Evolutionary conservation across 2,329 filamentous ascomycete species (phyloP), one percentile per base, ranked within the genome.

Genomic region (Trichoderma breve): DNA sequence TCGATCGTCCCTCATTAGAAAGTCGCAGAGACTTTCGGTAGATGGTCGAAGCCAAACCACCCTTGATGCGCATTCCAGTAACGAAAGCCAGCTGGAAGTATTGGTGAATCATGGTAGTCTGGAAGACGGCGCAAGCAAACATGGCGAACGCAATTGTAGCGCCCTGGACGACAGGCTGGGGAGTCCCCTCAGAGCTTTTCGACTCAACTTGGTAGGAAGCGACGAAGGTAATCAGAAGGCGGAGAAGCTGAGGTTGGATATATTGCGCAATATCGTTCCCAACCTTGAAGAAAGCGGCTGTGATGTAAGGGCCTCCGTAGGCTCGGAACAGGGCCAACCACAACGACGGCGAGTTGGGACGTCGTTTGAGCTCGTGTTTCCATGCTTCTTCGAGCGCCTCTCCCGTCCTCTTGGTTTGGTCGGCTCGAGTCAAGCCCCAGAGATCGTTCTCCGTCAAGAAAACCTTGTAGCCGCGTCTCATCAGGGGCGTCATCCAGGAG

Each of bases 401-500:
- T 5, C 92, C 90, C 0, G 95, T 97, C 14, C 86, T 85, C 75
- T 89, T 89, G 12, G 95, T 97, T 39, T 92, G 92, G 79, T 98
- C 95, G 72, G 88, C 85, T 78, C 90, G 91, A 53, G 94, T 89
- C 72, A 99, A 85, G 73, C 94, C 95, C 97, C 97, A 99, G 28
- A 99, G 87, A 81, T 99, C 95, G 74, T 98, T 93, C 80, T 98
- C 94, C 1, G 94, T 97, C 73, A 99, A 86, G 80, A 90, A 99
- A 72, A 95, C 90, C 78, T 92, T 93, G 84, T 99, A 98, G 1
- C 96, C 96, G 79, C 92, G 92, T 79, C 91, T 94, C 96, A 99
- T 99, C 88, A 99, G 84, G 0, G 96, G 95, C 0, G 96, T 98
- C 95, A 99, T 98, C 96, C 96, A 99, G 70, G 92, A 91, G 81